Base-by-base conservation (phyloP, 768 basidiomycete species). In the Tricholoma saponaceum region DNA sequence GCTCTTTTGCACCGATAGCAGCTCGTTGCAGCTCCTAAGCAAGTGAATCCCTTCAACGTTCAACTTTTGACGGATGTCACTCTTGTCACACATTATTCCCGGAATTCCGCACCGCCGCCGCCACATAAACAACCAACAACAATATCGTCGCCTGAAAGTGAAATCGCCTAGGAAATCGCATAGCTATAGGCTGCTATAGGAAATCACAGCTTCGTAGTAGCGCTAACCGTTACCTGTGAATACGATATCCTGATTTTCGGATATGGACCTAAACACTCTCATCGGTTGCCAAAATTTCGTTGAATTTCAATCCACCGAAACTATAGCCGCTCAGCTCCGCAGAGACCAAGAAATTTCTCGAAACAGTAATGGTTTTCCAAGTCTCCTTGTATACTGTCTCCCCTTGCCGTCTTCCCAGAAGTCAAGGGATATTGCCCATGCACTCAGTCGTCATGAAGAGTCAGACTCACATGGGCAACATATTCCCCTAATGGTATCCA, bases 401-500 rank as follows among this genome's bases (percentile, higher is more conserved):
- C 66, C 67, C 28, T 35, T 54, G 14, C 39, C 57, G 23, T 61
- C 64, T 33, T 57, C 62, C 16, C 35, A 33, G 22, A 51, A 47
- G 14, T 52, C 47, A 16, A 63, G 66, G 51, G 46, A 54, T 3
- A 67, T 67, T 26, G 60, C 65, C 1, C 62, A 39, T 30, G 62
- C 56, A 18, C 41, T 68, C n/a, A 62, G 60, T 25, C 20, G 25
- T 23, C 46, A 23, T 9, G 30, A 8, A 9, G 10, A 35, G 10
- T 37, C 35, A 16, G 35, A 14, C 20, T 9, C 51, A 61, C 57
- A 23, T 51, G 61, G 20, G 55, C 49, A 28, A 5, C 59, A 56
- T 51, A 22, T 70, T 35, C 67, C 68, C 4, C 41, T 66, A n/a
- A 58, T 61, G 4, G 50, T 69, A 9, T 64, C 64, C 9, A 61